Base-by-base conservation (phyloP, 169 alveolate species). In the Cryptosporidium muris region DNA sequence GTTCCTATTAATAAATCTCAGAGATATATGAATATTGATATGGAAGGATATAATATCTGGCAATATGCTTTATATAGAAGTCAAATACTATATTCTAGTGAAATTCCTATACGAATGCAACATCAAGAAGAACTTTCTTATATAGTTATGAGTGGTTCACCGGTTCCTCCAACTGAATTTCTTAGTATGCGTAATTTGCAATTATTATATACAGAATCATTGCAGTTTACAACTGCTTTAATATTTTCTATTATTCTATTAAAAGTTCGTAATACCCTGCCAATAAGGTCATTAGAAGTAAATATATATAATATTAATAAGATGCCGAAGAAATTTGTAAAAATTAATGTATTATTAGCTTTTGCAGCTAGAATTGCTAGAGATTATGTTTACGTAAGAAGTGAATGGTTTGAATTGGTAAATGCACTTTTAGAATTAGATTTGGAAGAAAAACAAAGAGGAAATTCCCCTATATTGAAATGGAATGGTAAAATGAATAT, bases 91-190 rank as follows among this genome's bases (percentile, higher is more conserved):
- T 74, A 74, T 60, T 58, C 56, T 34, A 74, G 54, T 42, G 68
- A 74, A n/a, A 58, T 68, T 25, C 85, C 85, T 25, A 74, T 68
- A 38, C 54, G 85, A 45, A 68, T 68, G 25, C 74, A 66, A 45
- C 85, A 68, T 7, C 68, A 68, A 58, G 85, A 68, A 42, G 85
- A 74, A 58, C 60, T 66, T 66, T 66, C 85, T 58, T 74, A 58
- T 48, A 63, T 74, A 7, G 48, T 74, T 2, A 45, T 74, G 45
- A 43, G 74, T 14, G 85, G 85, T 16, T 48, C 14, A n/a, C 85
- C 51, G n/a, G 60, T 68, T 8, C 85, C 85, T 16, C 42, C 54
- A 3, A 4, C 25, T 3, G 85, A 74, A 51, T 74, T 74, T 49
- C 60, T 74, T 25, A 58, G 38, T 74, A 56, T 74, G 85, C 54